Evolutionary conservation across 306 rosid genomes (phyloP), one percentile per base, ranked within the genome.

Genomic region (Pterocarpus macrocarpus): DNA sequence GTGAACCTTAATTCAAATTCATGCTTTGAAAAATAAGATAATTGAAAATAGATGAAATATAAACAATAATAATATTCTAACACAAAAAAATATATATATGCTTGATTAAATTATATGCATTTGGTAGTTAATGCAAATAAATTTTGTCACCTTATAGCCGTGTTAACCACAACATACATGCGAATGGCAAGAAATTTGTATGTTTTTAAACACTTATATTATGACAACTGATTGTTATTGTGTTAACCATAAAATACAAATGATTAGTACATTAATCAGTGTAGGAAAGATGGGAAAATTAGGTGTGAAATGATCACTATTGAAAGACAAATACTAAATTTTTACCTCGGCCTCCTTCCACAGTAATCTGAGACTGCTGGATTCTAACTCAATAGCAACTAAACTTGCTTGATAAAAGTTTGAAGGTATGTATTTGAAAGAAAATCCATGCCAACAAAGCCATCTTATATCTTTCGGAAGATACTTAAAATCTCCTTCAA

Each of bases 261-360:
- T 47, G 53, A 47, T 47, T 4, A 47, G 10, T 43, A 43, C 47
- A 43, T 43, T 43, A 43, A 43, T 5, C 47, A 47, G 15, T 47
- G 15, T 47, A 12, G 9, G 15, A 4, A 47, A 5, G 47, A 43
- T 43, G 28, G 47, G 8, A 43, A 47, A 47, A 53, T n/a, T 55
- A 5, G 22, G 32, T 1, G 8, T 55, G 30, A 4, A 4, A 5
- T 55, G 9, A 55, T n/a, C 28, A 55, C 2, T 55, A n/a, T n/a
- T 16, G 8, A n/a, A 16, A 55, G 61, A 16, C 0, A 16, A 55
- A 55, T 16, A 66, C n/a, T 58, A 4, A 73, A 44, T 2, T 16
- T 13, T 12, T 85, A 85, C 85, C 82, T 71, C 73, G 6, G 79
- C 11, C 17, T 67, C 36, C 34, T 67, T 47, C 85, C 85, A 85